A percentile compares a stretch with the other conserved stretches of the same genome.
phyloP scores from a whole-genome alignment of 768 basidiomycete genomes.

The Filobasidium floriforme region DNA sequence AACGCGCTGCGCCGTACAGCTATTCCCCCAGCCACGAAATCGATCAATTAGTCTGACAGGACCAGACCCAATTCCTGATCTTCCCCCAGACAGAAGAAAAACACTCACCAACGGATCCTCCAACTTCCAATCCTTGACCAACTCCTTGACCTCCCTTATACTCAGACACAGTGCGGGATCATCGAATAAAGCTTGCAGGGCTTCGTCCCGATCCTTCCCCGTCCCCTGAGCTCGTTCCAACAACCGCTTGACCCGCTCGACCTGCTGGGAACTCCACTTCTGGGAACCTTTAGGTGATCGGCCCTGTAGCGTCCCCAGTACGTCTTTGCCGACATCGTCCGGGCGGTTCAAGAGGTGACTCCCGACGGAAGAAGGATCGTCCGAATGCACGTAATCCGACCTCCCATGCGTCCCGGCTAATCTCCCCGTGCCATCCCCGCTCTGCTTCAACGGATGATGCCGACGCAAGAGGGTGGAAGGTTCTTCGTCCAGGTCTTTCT shows the following conservation, averaged over 20 bases:
- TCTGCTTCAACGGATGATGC: slow-evolving; percentile 10
- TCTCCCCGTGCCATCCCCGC: slow-evolving; percentile 12
- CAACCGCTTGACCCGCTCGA: background rate
- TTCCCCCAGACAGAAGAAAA: too few species aligned
- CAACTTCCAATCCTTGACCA: slow-evolving; percentile 16
- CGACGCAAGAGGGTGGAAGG: background rate
- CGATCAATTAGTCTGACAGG: too few species aligned
- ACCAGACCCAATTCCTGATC: too few species aligned
- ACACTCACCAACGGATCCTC: slow-evolving; percentile 10
- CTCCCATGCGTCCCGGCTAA: slow-evolving; percentile 15
- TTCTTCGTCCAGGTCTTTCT: background rate
- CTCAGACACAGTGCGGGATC: slow-evolving; percentile 9
- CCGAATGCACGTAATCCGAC: slow-evolving; percentile 4
- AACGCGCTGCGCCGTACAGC: slow-evolving; percentile 13
- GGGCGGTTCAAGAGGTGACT: background rate
- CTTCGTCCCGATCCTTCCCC: too few species aligned
- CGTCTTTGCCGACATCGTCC: background rate
- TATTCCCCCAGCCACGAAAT: too few species aligned
- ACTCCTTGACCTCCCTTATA: slow-evolving; percentile 14
- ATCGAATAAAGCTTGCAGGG: slow-evolving; percentile 9
- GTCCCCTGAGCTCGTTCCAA: background rate
- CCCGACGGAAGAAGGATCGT: background rate
- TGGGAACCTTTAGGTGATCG: background rate
- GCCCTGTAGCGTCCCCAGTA: background rate
- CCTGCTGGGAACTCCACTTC: slow-evolving; percentile 3